A percentile compares a stretch with the other conserved stretches of the same genome.
Conservation (phyloP, 169 alveolate genomes). For the Plasmodium blacklocki region DNA sequence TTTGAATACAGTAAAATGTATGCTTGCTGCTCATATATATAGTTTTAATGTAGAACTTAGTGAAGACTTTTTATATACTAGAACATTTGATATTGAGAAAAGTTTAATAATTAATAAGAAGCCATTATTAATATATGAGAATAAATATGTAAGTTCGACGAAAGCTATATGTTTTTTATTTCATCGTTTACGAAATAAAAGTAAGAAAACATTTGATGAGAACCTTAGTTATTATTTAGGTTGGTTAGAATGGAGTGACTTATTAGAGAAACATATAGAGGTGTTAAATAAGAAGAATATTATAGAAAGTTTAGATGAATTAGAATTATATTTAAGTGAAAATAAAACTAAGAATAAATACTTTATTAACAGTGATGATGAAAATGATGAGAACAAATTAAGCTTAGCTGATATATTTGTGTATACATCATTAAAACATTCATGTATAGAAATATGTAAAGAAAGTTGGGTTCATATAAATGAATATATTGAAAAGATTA, state of each 20-base stretch:
- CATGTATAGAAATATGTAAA: constrained; percentile 34
- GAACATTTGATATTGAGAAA: constrained; percentile 38
- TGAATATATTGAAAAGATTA: constrained; percentile 41
- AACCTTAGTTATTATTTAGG: constrained; percentile 33
- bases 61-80: constrained; percentile 55
- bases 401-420: constrained; percentile 68
- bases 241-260: constrained; percentile 76
- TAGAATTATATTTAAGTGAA: constrained; percentile 44
- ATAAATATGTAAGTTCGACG: constrained; percentile 53
- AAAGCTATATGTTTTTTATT: constrained; percentile 73
- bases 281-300: constrained; percentile 42
- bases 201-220: constrained; percentile 23
- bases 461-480: constrained; percentile 68
- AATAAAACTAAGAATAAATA: constrained; percentile 23
- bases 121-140: constrained; percentile 49
- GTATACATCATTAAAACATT: constrained; percentile 36
- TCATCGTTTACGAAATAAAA: constrained; percentile 60
- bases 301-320: constrained; percentile 62
- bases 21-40: constrained; percentile 74
- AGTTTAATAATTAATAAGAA: constrained; percentile 29
- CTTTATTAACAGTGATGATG: constrained; percentile 13
- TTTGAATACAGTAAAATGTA: constrained; percentile 47
- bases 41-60: constrained; percentile 43
- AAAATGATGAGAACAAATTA: background rate
- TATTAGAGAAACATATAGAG: constrained; percentile 43